Percentiles rank a stretch among this genome's conserved stretches.
These are phyloP conservation scores for Stromatinia cepivora DNA, from an alignment of 2,329 filamentous ascomycete species.

Conservation along the genomic window DNA sequence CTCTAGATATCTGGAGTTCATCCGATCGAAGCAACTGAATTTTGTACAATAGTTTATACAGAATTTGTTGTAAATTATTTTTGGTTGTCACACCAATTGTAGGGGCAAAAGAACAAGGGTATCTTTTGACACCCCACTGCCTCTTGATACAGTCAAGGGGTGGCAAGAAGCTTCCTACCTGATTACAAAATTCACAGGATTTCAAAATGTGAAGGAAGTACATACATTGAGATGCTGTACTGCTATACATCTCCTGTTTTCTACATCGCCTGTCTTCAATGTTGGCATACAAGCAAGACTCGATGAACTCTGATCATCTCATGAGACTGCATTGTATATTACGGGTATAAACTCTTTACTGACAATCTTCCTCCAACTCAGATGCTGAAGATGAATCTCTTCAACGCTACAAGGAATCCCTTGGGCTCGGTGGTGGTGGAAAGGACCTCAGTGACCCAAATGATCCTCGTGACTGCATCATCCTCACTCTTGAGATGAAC, in stretches of 20 bases:
- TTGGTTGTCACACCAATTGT: background rate
- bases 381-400: slow-evolving; percentile 78
- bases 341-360: background rate
- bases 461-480: slow-evolving; percentile 89
- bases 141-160: background rate
- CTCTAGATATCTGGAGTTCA: background rate
- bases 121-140: background rate
- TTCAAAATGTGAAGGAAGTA: background rate
- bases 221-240: background rate
- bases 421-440: slow-evolving; percentile 76
- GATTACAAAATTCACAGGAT: background rate
- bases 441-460: slow-evolving; percentile 71
- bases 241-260: background rate
- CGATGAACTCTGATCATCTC: background rate
- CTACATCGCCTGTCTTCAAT: background rate
- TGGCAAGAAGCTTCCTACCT: background rate
- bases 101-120: background rate
- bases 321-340: no score
- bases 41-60: slow-evolving; percentile 6
- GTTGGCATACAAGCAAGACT: background rate
- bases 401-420: slow-evolving; percentile 95
- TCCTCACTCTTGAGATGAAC: slow-evolving; percentile 86
- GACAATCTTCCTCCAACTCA: slow-evolving; percentile 14
- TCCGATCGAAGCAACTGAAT: background rate
- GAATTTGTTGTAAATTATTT: background rate